Conservation (phyloP, 148 eudicot genomes). For the Silene uniflora region DNA sequence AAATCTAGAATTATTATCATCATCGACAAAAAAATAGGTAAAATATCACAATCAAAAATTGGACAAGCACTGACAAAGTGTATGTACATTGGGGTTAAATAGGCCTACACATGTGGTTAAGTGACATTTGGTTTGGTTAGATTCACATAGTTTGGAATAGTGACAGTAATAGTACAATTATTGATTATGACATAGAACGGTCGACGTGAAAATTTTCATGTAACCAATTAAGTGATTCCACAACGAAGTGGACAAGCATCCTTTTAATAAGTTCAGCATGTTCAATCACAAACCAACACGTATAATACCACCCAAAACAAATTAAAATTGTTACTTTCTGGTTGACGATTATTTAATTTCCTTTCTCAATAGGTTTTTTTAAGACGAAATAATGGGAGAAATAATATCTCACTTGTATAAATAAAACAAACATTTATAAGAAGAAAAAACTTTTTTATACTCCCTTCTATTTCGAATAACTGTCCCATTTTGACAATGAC, state of each 20-base stretch:
- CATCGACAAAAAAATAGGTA: neutral
- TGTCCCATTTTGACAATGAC: too few species aligned
- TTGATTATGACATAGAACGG: neutral
- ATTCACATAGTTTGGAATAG: neutral
- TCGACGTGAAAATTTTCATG: neutral
- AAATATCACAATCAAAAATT: neutral
- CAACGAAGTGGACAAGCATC: neutral
- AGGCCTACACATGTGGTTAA: conserved; percentile 12
- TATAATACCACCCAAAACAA: neutral
- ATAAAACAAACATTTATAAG: too few species aligned
- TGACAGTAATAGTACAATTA: too few species aligned
- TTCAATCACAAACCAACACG: neutral
- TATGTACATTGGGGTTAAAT: neutral
- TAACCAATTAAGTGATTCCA: neutral
- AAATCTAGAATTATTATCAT: too few species aligned
- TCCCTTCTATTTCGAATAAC: too few species aligned
- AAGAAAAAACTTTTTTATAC: too few species aligned
- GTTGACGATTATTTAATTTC: too few species aligned
- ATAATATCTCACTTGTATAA: too few species aligned
- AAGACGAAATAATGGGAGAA: too few species aligned
- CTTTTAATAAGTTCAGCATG: too few species aligned
- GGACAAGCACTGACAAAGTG: neutral
- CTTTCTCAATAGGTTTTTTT: too few species aligned
- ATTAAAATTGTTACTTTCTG: too few species aligned
- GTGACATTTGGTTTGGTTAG: conserved; percentile 9